These are phyloP conservation scores for Mycena venus DNA, from an alignment of 768 basidiomycete genomes.

Conservation along the genomic window DNA sequence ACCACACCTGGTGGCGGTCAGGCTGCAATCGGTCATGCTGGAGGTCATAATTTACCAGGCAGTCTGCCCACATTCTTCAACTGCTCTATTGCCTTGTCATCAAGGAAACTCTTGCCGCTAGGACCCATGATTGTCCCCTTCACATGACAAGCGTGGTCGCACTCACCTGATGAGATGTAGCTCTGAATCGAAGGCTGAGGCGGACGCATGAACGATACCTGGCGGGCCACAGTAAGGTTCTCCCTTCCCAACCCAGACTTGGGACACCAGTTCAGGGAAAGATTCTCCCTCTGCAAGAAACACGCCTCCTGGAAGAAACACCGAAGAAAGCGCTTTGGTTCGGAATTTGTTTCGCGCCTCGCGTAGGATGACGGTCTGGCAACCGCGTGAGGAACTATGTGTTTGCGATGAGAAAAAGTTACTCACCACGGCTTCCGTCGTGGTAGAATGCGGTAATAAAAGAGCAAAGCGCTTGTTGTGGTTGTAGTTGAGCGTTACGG, in stretches of 20 bases:
- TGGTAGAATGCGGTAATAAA: no score
- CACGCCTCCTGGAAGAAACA: conserved; percentile 46
- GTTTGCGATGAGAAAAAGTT: no score
- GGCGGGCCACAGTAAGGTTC: conserved; percentile 51
- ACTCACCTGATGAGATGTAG: conserved; percentile 44
- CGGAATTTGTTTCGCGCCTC: conserved; percentile 56
- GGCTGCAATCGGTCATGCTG: neutral
- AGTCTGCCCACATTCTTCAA: conserved; percentile 43
- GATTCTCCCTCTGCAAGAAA: conserved; percentile 35
- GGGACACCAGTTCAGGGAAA: conserved; percentile 37
- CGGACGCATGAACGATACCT: neutral
- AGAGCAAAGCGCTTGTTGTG: conserved; percentile 48
- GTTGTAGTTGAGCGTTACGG: conserved; percentile 51
- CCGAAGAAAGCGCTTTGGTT: conserved; percentile 41
- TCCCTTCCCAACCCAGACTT: conserved; percentile 51
- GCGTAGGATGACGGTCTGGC: conserved; percentile 45
- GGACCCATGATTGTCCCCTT: neutral
- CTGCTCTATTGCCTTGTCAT: conserved; percentile 49
- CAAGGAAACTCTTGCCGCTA: conserved; percentile 46
- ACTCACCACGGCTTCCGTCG: no score
- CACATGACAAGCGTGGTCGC: neutral
- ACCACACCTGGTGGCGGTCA: conserved; percentile 35
- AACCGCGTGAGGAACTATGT: no score
- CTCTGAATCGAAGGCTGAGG: conserved; percentile 31
- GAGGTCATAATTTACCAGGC: conserved; percentile 16